Evolutionary conservation across 257 asterid species (phyloP).

Genomic region (Coffea canephora): DNA sequence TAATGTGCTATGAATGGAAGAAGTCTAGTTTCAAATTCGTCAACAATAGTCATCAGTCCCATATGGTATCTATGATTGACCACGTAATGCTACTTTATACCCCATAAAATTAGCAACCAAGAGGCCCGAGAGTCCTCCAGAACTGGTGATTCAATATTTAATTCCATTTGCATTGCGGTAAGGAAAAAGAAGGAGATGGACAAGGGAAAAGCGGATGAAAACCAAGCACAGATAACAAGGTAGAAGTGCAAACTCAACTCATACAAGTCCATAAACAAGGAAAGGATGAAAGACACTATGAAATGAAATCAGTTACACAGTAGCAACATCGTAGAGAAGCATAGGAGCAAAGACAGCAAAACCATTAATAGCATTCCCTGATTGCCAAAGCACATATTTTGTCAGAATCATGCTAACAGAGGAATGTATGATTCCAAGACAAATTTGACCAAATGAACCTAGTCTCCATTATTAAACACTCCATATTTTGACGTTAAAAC

Average conservation of each 20-base stretch:
- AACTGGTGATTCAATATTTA: not conserved
- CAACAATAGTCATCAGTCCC: not conserved
- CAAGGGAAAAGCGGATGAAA: not conserved
- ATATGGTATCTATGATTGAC: no score
- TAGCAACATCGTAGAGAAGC: no score
- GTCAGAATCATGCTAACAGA: no score
- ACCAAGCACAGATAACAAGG: not conserved
- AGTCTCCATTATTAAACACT: no score
- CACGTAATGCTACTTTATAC: not conserved
- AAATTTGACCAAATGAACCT: no score
- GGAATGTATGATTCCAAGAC: no score
- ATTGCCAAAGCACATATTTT: no score
- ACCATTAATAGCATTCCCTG: no score
- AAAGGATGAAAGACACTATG: not conserved
- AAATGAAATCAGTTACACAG: no score
- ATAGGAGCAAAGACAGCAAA: no score
- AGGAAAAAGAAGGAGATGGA: not conserved
- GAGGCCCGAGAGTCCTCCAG: not conserved
- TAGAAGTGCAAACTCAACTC: not conserved
- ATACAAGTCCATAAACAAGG: not conserved
- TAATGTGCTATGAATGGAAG: not conserved
- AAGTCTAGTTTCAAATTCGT: not conserved
- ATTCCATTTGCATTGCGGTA: not conserved
- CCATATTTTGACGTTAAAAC: not conserved
- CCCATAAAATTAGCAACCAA: not conserved